Evolutionary conservation across 1,284 basidiomycete species (phyloP).

Genomic region (Fomes fomentarius): DNA sequence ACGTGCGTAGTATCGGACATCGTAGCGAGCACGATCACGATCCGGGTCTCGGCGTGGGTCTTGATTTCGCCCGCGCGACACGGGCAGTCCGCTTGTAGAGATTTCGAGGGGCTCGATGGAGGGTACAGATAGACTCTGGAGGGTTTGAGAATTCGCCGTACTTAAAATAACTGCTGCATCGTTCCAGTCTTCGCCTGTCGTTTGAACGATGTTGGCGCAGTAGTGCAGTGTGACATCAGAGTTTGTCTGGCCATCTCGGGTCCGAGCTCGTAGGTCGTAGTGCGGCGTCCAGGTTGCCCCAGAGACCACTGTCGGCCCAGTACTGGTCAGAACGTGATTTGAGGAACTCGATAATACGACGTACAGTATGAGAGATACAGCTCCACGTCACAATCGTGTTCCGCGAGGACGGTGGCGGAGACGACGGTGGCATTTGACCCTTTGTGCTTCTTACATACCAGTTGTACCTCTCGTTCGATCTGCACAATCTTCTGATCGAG

Average conservation of each 20-base stretch:
- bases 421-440: not conserved
- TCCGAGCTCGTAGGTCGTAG: constrained; percentile 58
- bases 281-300: constrained; percentile 53
- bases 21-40: no score
- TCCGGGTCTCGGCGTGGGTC: no score
- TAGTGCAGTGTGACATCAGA: constrained; percentile 52
- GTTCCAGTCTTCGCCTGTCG: constrained; percentile 58
- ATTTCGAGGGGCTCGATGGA: not conserved
- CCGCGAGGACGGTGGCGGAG: constrained; percentile 14
- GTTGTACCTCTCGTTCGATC: constrained; percentile 6
- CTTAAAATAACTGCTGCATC: not conserved
- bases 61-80: no score
- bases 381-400: constrained; percentile 33
- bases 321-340: no score
- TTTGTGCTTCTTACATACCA: not conserved
- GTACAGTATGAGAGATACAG: not conserved
- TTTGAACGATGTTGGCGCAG: constrained; percentile 55
- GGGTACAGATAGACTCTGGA: constrained; percentile 5
- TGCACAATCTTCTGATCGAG: not conserved
- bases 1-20: no score
- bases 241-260: constrained; percentile 20
- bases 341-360: not conserved
- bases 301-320: constrained; percentile 45
- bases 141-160: constrained; percentile 8
- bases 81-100: no score